These are phyloP conservation scores for Scenedesmus sp. DNA, from an alignment of 163 green algal genomes.

Conservation along the genomic window DNA sequence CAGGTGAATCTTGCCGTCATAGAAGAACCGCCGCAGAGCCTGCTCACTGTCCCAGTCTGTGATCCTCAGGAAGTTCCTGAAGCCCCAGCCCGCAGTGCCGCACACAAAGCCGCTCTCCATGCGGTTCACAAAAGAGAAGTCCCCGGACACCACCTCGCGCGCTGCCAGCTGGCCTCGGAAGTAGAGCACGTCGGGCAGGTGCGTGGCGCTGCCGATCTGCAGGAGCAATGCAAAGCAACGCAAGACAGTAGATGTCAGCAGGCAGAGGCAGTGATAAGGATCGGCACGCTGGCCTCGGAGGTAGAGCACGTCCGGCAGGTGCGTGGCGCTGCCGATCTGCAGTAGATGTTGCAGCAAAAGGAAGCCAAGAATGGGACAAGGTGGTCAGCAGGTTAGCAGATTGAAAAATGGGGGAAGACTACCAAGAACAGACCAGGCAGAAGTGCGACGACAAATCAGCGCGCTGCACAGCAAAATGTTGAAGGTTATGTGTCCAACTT, in stretches of 20 bases:
- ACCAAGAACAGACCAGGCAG: too few species aligned
- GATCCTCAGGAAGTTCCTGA: conserved; percentile 45
- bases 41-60: conserved; percentile 45
- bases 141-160: conserved; percentile 27
- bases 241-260: neutral
- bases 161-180: conserved; percentile 35
- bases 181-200: conserved; percentile 45
- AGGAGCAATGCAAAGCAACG: neutral
- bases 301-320: conserved; percentile 34
- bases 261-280: neutral
- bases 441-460: too few species aligned
- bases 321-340: neutral
- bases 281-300: neutral
- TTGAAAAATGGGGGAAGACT: too few species aligned
- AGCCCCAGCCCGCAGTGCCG: conserved; percentile 46
- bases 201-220: conserved; percentile 12
- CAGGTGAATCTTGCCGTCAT: conserved; percentile 44
- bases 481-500: too few species aligned
- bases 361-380: too few species aligned
- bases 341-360: neutral
- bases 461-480: too few species aligned
- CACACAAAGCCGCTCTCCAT: conserved; percentile 49
- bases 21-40: conserved; percentile 40
- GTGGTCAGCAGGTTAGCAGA: too few species aligned
- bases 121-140: conserved; percentile 42